Evolutionary conservation across 1,284 basidiomycete species (phyloP).

Genomic region (Rhodotorula sp.): DNA sequence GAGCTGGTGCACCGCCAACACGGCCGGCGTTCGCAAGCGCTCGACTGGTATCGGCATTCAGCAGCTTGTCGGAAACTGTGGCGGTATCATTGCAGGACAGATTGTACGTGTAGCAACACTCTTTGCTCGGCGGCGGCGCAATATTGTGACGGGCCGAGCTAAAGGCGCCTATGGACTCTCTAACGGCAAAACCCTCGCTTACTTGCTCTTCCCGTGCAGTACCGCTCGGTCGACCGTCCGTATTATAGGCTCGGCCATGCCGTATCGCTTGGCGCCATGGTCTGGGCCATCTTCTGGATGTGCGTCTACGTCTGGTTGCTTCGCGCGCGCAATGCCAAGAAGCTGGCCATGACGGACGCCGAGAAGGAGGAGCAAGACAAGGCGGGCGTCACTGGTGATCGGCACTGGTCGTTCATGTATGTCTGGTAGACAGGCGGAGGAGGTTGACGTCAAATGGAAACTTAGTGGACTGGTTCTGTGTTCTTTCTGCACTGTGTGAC

Average conservation of each 20-base stretch:
- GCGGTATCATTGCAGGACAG: neutral
- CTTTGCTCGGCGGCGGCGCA: neutral
- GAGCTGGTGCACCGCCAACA: neutral
- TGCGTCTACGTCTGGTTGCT: conserved; percentile 10
- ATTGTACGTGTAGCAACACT: neutral
- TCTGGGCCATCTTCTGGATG: neutral
- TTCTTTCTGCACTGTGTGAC: no score
- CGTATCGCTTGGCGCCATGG: conserved; percentile 13
- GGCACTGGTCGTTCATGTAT: conserved; percentile 17
- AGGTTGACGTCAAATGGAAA: neutral
- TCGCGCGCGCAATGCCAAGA: conserved; percentile 17
- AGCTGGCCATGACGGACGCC: conserved; percentile 19
- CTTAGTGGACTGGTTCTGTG: neutral
- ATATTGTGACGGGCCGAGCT: neutral
- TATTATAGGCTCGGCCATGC: conserved; percentile 25
- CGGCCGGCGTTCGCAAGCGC: conserved; percentile 10
- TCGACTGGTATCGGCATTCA: conserved; percentile 23
- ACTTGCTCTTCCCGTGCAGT: neutral
- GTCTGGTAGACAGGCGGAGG: neutral
- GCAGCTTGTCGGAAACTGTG: conserved; percentile 10
- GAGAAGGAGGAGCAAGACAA: conserved; percentile 20
- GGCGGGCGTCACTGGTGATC: conserved; percentile 12
- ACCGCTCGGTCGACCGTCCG: conserved; percentile 11
- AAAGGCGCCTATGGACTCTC: no score
- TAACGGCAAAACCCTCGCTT: neutral